Percentiles rank a stretch among this genome's conserved stretches.
Evolutionary conservation across 768 basidiomycete genomes (phyloP).

Genomic region (Auricularia auricula-judae): DNA sequence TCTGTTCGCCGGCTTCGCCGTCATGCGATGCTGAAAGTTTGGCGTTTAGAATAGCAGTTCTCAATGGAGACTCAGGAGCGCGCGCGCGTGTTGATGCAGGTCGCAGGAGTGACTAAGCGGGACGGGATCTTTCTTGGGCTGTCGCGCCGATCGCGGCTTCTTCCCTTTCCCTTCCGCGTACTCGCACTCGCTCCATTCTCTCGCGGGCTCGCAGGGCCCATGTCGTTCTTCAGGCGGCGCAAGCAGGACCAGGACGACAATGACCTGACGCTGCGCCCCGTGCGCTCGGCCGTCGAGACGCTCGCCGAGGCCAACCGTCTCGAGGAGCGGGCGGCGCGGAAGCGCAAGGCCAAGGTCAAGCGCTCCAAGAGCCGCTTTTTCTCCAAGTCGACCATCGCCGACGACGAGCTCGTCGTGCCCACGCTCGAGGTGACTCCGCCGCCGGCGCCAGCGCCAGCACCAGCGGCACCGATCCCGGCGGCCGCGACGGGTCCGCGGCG

Average conservation of each 20-base stretch:
- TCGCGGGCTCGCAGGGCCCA: not conserved
- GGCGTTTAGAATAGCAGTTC: too few species aligned
- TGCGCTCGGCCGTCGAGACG: slow-evolving; percentile 85
- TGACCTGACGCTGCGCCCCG: slow-evolving; percentile 76
- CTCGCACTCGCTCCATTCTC: too few species aligned
- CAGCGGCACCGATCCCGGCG: slow-evolving; percentile 5
- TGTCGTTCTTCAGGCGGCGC: not conserved
- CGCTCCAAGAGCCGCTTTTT: not conserved
- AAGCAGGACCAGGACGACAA: slow-evolving; percentile 37
- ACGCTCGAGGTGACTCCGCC: not conserved
- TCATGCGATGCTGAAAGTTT: too few species aligned
- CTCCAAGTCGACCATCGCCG: not conserved
- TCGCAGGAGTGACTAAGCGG: too few species aligned
- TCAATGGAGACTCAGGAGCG: too few species aligned
- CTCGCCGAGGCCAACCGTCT: slow-evolving; percentile 78
- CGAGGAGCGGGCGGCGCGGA: slow-evolving; percentile 57
- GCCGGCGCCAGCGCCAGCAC: not conserved
- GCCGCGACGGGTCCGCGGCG: slow-evolving; percentile 44
- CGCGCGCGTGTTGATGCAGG: too few species aligned
- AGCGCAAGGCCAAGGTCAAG: slow-evolving; percentile 25
- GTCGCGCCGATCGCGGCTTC: too few species aligned
- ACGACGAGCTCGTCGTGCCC: not conserved
- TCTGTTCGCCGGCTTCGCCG: too few species aligned
- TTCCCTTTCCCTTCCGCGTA: too few species aligned
- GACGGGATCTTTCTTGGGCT: too few species aligned